Evolutionary conservation across 139 green algal genomes (phyloP).

Genomic region (Chlamydomonas sphaeroides): DNA sequence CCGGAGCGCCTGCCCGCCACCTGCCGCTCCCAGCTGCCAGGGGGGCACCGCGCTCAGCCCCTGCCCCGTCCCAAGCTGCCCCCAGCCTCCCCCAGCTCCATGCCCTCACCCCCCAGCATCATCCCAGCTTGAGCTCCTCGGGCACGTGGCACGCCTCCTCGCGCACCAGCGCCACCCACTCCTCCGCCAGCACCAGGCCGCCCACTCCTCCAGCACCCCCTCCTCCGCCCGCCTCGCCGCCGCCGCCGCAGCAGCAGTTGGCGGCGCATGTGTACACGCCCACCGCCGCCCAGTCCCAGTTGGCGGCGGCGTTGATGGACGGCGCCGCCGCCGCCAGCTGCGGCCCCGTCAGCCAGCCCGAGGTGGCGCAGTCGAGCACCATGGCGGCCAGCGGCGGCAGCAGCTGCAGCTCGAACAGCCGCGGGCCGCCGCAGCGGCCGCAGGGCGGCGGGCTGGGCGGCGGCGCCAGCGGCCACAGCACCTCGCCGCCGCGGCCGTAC

Average conservation of each 20-base stretch:
- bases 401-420: constrained; percentile 75
- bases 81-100: too few relatives aligned
- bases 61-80: too few relatives aligned
- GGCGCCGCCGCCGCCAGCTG: not conserved
- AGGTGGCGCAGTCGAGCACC: constrained; percentile 61
- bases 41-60: too few relatives aligned
- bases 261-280: constrained; percentile 64
- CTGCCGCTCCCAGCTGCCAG: too few relatives aligned
- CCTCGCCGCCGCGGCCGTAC: constrained; percentile 43
- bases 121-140: constrained; percentile 25
- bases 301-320: constrained; percentile 49
- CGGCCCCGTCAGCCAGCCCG: constrained; percentile 38
- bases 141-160: constrained; percentile 58
- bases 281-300: constrained; percentile 74
- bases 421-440: constrained; percentile 44
- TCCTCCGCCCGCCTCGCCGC: not conserved
- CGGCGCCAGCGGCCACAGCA: constrained; percentile 55
- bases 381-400: constrained; percentile 70
- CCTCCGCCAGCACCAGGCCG: constrained; percentile 38
- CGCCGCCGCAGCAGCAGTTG: not conserved
- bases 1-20: too few relatives aligned
- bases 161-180: constrained; percentile 58
- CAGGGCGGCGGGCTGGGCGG: constrained; percentile 46
- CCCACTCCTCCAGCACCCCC: not conserved
- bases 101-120: too few relatives aligned